Percentiles rank a stretch among this genome's conserved stretches.
phyloP scores from a whole-genome alignment of 768 basidiomycete genomes.

The Tricholoma terreum region DNA sequence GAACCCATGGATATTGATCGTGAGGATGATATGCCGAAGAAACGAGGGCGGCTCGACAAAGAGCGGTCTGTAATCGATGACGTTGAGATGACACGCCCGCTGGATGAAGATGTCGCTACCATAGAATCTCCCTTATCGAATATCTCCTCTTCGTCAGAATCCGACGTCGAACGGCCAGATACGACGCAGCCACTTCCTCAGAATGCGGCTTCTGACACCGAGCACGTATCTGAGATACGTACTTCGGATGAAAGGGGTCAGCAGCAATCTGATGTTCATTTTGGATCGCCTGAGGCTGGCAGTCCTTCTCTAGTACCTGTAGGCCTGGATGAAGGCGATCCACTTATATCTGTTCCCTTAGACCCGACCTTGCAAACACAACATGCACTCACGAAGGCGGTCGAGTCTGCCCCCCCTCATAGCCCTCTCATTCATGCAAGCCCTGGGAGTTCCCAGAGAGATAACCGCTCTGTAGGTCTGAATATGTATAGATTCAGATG shows the following conservation, averaged over 20 bases:
- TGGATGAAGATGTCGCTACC: neutral
- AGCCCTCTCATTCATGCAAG: neutral
- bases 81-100: neutral
- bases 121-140: neutral
- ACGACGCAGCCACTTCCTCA: neutral
- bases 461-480: neutral
- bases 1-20: neutral
- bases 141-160: neutral
- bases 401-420: neutral
- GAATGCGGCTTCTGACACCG: neutral
- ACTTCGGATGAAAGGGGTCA: neutral
- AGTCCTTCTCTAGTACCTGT: neutral
- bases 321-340: neutral
- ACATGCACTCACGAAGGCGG: neutral
- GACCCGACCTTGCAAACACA: neutral
- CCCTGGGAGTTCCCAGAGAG: neutral
- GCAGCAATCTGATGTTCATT: neutral
- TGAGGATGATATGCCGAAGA: conserved; percentile 16
- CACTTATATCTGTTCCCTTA: neutral
- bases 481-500: too few species aligned
- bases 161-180: neutral
- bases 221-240: neutral
- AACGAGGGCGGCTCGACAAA: conserved; percentile 35
- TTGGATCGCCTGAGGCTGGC: neutral
- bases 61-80: neutral